Evolutionary conservation across 306 rosid species (phyloP).

Genomic region (Astragalus membranaceus): DNA sequence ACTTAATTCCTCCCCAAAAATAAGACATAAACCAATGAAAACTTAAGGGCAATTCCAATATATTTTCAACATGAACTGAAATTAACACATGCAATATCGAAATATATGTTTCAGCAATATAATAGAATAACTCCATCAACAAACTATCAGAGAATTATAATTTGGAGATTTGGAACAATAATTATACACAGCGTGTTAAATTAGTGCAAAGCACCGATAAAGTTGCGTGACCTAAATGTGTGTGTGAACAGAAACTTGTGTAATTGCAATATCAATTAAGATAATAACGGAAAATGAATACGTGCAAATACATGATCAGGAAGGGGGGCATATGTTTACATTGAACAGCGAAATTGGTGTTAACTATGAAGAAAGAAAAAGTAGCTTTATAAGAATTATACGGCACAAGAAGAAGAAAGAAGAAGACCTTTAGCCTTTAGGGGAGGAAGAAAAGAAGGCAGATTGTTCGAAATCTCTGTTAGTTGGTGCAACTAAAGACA

Average conservation of each 20-base stretch:
- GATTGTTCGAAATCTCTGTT: neutral
- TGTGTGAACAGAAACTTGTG: neutral
- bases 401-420: neutral
- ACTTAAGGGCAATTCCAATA: neutral
- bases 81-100: neutral
- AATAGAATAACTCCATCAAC: neutral
- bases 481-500: neutral
- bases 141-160: neutral
- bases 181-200: neutral
- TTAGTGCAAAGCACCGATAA: neutral
- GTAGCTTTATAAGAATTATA: neutral
- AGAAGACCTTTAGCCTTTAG: constrained; percentile 18
- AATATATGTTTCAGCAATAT: neutral
- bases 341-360: neutral
- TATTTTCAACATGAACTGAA: neutral
- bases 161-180: neutral
- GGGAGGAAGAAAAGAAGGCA: neutral
- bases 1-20: too few relatives aligned
- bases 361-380: neutral
- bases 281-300: neutral
- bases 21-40: neutral
- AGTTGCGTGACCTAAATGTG: neutral
- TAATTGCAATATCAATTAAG: neutral
- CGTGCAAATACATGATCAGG: neutral
- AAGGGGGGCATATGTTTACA: neutral